Evolutionary conservation across 495 filamentous ascomycete species (phyloP).

Genomic region (Aspergillus heteromorphus): DNA sequence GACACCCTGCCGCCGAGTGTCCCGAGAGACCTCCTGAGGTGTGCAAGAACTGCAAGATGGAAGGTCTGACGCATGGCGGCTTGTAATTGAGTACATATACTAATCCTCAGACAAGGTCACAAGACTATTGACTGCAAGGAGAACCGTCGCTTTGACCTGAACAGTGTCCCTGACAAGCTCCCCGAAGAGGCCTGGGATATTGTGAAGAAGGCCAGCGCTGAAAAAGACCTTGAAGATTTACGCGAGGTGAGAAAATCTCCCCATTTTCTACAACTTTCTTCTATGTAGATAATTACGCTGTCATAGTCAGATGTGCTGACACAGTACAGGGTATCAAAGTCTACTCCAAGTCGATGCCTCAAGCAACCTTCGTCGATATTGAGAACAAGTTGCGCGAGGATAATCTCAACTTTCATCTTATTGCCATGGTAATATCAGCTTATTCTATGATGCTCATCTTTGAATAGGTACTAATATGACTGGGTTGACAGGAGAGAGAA

Average conservation of each 20-base stretch:
- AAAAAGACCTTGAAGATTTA: constrained; percentile 67
- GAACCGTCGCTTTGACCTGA: constrained; percentile 62
- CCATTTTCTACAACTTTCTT: background rate
- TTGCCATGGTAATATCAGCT: constrained; percentile 53
- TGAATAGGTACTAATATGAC: background rate
- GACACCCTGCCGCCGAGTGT: constrained; percentile 67
- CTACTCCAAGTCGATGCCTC: constrained; percentile 68
- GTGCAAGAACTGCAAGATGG: constrained; percentile 71
- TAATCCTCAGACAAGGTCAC: constrained; percentile 53
- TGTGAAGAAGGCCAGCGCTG: constrained; percentile 56
- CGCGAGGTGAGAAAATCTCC: constrained; percentile 48
- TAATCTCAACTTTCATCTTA: constrained; percentile 60
- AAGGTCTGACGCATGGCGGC: constrained; percentile 47
- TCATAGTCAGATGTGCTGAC: constrained; percentile 14
- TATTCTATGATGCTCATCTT: background rate
- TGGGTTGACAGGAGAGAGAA: constrained; percentile 45
- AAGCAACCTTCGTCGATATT: constrained; percentile 62
- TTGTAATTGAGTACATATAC: background rate
- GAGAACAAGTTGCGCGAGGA: constrained; percentile 68
- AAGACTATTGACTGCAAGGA: constrained; percentile 58
- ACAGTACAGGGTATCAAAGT: constrained; percentile 49
- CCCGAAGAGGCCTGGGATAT: constrained; percentile 66
- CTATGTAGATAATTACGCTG: background rate
- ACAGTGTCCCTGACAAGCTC: constrained; percentile 49
- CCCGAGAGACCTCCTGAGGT: constrained; percentile 55